A percentile compares a stretch with the other conserved stretches of the same genome.
Evolutionary conservation across 148 eudicot genomes (phyloP).

Genomic region (Camellia lanceoleosa): DNA sequence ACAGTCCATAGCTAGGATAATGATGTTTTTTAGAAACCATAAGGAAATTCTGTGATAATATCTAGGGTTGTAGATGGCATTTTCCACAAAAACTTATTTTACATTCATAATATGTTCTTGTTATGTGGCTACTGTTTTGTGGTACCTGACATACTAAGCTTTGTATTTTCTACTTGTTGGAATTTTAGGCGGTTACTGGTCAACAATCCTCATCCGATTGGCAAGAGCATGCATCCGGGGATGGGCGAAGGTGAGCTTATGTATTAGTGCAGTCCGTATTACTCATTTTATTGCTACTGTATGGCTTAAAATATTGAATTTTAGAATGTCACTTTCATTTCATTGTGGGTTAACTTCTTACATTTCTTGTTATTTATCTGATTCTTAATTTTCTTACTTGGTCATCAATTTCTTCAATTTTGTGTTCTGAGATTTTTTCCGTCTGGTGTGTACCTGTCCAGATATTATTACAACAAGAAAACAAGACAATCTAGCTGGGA

Average conservation of each 20-base stretch:
- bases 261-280: neutral
- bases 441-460: conserved; percentile 24
- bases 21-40: neutral
- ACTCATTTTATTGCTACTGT: neutral
- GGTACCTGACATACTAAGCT: neutral
- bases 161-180: conserved; percentile 1
- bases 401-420: neutral
- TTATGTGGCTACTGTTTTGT: conserved; percentile 2
- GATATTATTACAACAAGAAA: conserved; percentile 88
- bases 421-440: neutral
- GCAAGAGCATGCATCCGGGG: conserved; percentile 79
- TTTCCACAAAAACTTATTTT: neutral
- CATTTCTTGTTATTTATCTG: neutral
- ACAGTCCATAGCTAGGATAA: neutral
- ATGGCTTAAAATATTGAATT: conserved; percentile 1
- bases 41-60: neutral
- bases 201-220: conserved; percentile 77
- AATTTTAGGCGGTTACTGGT: conserved; percentile 42
- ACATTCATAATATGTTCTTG: neutral
- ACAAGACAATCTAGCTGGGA: conserved; percentile 98
- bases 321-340: neutral
- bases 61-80: neutral
- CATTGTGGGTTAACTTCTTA: neutral
- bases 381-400: neutral
- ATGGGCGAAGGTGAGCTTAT: conserved; percentile 66